Conservation (phyloP, 169 alveolate genomes). For the Eimeria falciformis region DNA sequence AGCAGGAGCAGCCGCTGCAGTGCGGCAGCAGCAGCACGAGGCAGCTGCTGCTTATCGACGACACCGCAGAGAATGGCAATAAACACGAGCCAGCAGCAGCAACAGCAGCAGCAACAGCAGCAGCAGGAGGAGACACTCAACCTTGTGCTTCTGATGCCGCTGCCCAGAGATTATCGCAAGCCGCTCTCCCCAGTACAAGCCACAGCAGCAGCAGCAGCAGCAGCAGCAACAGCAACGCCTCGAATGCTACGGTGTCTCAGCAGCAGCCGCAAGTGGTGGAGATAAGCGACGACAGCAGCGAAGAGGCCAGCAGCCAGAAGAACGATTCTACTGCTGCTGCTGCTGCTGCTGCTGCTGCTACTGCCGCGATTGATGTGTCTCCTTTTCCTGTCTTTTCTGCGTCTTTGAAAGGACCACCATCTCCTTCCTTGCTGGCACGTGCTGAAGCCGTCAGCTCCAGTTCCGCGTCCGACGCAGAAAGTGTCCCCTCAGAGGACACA, state of each 20-base stretch:
- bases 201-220: conserved; percentile 53
- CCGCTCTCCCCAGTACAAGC: neutral
- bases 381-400: neutral
- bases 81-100: neutral
- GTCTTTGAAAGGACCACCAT: neutral
- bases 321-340: neutral
- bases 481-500: neutral
- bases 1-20: conserved; percentile 32
- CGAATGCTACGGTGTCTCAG: neutral
- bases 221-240: conserved; percentile 27
- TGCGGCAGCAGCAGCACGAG: conserved; percentile 30
- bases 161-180: neutral
- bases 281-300: conserved; percentile 57
- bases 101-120: conserved; percentile 35
- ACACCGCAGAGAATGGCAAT: neutral
- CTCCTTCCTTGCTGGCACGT: neutral
- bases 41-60: neutral
- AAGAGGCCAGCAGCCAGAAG: neutral
- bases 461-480: neutral
- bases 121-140: conserved; percentile 10
- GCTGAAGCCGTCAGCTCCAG: too few species aligned
- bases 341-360: conserved; percentile 23
- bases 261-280: neutral
- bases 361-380: neutral
- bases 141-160: conserved; percentile 33